Percentiles rank a stretch among this genome's conserved stretches.
Evolutionary conservation across 331 rosid genomes (phyloP).

Genomic region (Malus hybrid): DNA sequence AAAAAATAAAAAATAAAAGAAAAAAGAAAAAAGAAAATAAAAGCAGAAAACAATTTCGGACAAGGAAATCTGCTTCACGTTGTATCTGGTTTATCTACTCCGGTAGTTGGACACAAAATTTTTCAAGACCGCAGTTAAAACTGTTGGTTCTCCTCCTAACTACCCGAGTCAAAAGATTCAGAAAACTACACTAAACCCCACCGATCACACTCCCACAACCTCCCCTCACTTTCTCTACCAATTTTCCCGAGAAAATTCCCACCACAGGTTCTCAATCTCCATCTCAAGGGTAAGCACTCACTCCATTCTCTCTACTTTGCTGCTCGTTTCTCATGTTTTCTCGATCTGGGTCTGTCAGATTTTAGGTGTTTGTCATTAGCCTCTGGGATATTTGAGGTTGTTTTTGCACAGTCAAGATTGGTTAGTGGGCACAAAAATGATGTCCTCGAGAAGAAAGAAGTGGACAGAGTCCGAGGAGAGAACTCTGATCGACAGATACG

Average conservation of each 20-base stretch:
- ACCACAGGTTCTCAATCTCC: slow-evolving; percentile 6
- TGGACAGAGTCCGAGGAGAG: slow-evolving; percentile 97
- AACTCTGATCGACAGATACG: slow-evolving; percentile 82
- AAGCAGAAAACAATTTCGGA: background rate
- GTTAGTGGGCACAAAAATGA: slow-evolving; percentile 43
- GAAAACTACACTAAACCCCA: background rate
- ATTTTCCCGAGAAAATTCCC: slow-evolving; percentile 6
- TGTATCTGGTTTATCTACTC: background rate
- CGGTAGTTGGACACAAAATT: background rate
- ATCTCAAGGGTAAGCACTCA: slow-evolving; percentile 10
- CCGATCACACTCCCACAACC: background rate
- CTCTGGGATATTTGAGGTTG: slow-evolving; percentile 2
- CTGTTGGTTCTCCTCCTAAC: background rate
- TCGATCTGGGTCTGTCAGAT: slow-evolving; percentile 25
- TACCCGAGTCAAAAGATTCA: background rate
- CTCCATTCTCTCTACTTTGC: slow-evolving; percentile 2
- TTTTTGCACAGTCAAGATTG: slow-evolving; percentile 7
- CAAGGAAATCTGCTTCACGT: slow-evolving; percentile 6
- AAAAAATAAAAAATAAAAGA: too few relatives aligned
- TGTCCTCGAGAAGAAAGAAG: slow-evolving; percentile 87
- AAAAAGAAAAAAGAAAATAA: background rate
- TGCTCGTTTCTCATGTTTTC: slow-evolving; percentile 13
- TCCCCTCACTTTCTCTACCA: background rate
- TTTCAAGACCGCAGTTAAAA: background rate
- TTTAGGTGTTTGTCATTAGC: slow-evolving; percentile 5